A percentile compares a stretch with the other conserved stretches of the same genome.
Conservation (phyloP, 768 basidiomycete species). For the Calocera cornea region DNA sequence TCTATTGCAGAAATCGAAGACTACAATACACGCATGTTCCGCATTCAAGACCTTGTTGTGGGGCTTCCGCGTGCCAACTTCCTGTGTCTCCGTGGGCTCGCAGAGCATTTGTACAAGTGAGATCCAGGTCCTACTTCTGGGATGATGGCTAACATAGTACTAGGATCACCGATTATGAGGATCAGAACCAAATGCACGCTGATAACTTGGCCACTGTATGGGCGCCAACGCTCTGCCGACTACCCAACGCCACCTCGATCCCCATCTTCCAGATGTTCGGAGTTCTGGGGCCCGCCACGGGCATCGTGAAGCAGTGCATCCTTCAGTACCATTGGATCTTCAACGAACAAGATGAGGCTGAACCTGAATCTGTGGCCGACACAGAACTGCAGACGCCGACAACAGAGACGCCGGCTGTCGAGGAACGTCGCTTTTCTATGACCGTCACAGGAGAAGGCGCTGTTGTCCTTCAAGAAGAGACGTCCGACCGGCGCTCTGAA, state of each 20-base stretch:
- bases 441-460: background rate
- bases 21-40: conserved; percentile 48
- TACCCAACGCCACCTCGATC: background rate
- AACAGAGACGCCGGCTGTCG: background rate
- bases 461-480: background rate
- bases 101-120: conserved; percentile 66
- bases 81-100: conserved; percentile 61
- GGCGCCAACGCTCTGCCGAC: conserved; percentile 11
- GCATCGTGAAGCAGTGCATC: conserved; percentile 10
- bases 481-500: background rate
- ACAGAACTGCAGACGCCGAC: background rate
- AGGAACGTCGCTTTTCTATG: background rate
- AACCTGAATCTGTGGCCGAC: background rate
- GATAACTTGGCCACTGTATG: conserved; percentile 71
- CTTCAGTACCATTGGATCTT: conserved; percentile 10
- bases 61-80: conserved; percentile 59
- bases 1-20: conserved; percentile 48
- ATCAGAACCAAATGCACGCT: conserved; percentile 80
- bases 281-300: conserved; percentile 11
- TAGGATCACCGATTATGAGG: conserved; percentile 79
- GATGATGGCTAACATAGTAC: background rate
- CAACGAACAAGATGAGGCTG: conserved; percentile 1
- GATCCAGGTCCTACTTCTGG: conserved; percentile 14
- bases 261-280: conserved; percentile 8
- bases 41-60: conserved; percentile 55